These are phyloP conservation scores for Pythium folliculosum DNA, from an alignment of 352 stramenopile genomes.

Conservation along the genomic window DNA sequence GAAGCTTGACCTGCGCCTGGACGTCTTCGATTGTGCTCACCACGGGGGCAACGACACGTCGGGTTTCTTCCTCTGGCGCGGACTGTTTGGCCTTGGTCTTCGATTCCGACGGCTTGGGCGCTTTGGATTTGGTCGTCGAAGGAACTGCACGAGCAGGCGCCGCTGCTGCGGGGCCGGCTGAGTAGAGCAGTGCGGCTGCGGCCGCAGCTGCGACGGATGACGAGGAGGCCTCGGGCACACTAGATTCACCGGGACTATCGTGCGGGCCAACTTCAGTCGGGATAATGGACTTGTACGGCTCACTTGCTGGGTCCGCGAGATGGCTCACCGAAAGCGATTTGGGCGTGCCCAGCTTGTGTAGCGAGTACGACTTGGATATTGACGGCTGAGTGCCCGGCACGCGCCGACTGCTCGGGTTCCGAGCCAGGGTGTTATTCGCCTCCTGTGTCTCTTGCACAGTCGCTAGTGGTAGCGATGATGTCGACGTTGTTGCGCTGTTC, in stretches of 20 bases:
- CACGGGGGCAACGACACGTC: not conserved
- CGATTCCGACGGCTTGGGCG: not conserved
- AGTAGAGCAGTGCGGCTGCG: conserved; percentile 26
- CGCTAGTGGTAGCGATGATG: conserved; percentile 22
- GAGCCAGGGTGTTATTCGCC: not conserved
- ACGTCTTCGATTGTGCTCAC: conserved; percentile 29
- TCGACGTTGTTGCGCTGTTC: conserved; percentile 7
- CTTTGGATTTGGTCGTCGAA: not conserved
- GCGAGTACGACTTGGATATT: conserved; percentile 1
- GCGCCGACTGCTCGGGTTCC: not conserved
- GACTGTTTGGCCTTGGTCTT: conserved; percentile 10
- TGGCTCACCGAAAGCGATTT: not conserved
- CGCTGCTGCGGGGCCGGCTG: not conserved
- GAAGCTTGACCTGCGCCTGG: conserved; percentile 25
- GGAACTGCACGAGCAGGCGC: not conserved
- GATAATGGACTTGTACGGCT: not conserved
- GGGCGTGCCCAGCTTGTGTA: conserved; percentile 2
- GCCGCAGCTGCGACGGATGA: conserved; percentile 11
- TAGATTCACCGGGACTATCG: not conserved
- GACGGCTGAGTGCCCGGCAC: not conserved
- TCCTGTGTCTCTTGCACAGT: conserved; percentile 28
- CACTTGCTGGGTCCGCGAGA: not conserved
- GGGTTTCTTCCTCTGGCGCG: not conserved
- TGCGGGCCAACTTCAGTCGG: too few species aligned
- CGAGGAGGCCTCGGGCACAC: not conserved